A percentile compares a stretch with the other conserved stretches of the same genome.
These are phyloP conservation scores for Botrytis sinoallii DNA, from an alignment of 2,329 filamentous ascomycete genomes.

Conservation along the genomic window DNA sequence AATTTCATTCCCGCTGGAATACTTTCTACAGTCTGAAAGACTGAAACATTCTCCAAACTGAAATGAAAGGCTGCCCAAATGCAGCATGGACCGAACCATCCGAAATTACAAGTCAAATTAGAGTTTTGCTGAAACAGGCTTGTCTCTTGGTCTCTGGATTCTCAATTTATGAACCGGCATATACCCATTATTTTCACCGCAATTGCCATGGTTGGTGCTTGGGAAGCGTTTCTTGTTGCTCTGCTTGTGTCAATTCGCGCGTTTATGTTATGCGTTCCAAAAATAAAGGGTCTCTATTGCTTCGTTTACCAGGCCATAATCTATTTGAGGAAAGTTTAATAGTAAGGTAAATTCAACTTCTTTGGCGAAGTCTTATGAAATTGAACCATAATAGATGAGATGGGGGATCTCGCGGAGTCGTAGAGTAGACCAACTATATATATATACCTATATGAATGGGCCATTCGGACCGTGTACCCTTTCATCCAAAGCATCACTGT, in stretches of 20 bases:
- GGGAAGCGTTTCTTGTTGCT: neutral
- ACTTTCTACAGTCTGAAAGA: neutral
- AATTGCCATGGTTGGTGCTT: neutral
- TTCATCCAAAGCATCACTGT: constrained; percentile 16
- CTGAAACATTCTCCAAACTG: neutral
- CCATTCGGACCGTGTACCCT: neutral
- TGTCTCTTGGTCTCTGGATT: neutral
- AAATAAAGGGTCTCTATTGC: neutral
- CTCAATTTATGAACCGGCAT: neutral
- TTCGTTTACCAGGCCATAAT: neutral
- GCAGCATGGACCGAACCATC: neutral
- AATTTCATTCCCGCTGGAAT: neutral
- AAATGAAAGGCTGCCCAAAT: neutral
- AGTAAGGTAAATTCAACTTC: neutral
- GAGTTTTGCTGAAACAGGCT: neutral
- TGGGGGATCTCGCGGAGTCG: neutral
- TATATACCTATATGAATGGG: constrained; percentile 6
- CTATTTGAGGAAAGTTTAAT: neutral
- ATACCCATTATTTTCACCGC: neutral
- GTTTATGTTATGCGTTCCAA: neutral
- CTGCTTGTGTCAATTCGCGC: neutral
- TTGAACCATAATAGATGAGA: neutral
- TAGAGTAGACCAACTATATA: neutral
- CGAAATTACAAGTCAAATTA: neutral
- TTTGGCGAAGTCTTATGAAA: neutral